phyloP scores from a whole-genome alignment of 108 stramenopile genomes.

The Skeletonema marinoi region DNA sequence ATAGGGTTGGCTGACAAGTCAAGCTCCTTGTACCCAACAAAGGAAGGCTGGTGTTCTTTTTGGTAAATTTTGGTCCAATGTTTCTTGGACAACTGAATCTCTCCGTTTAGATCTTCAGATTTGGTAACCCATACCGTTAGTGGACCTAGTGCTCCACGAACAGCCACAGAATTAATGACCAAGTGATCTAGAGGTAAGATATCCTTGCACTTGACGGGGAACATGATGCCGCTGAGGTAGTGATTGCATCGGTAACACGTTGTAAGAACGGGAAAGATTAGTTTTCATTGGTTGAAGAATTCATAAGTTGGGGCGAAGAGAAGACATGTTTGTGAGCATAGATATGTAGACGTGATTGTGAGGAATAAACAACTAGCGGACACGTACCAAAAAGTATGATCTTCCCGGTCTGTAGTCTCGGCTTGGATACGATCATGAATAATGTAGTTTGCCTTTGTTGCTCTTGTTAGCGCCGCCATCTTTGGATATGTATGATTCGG shows the following conservation, averaged over 20 bases:
- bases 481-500: slow-evolving; percentile 3
- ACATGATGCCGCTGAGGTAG: slow-evolving; percentile 75
- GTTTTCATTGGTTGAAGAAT: background rate
- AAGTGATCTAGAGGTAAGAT: slow-evolving; percentile 74
- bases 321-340: too few relatives aligned
- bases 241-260: background rate
- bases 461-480: slow-evolving; percentile 83
- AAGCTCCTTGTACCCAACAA: slow-evolving; percentile 58
- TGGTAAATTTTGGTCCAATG: slow-evolving; percentile 85
- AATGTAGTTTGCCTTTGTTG: slow-evolving; percentile 79
- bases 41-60: slow-evolving; percentile 57
- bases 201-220: slow-evolving; percentile 82
- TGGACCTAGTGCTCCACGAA: slow-evolving; percentile 73
- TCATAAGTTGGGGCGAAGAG: background rate
- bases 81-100: slow-evolving; percentile 41
- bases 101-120: slow-evolving; percentile 43
- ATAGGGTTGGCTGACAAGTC: slow-evolving; percentile 67
- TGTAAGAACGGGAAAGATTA: background rate
- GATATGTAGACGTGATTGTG: background rate
- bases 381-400: slow-evolving; percentile 88
- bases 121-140: slow-evolving; percentile 85
- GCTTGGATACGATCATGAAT: slow-evolving; percentile 76
- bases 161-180: slow-evolving; percentile 69
- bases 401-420: slow-evolving; percentile 85
- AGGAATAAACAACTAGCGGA: background rate